phyloP scores from a whole-genome alignment of 2,329 filamentous ascomycete genomes.

The Cucurbitaria berberidis region DNA sequence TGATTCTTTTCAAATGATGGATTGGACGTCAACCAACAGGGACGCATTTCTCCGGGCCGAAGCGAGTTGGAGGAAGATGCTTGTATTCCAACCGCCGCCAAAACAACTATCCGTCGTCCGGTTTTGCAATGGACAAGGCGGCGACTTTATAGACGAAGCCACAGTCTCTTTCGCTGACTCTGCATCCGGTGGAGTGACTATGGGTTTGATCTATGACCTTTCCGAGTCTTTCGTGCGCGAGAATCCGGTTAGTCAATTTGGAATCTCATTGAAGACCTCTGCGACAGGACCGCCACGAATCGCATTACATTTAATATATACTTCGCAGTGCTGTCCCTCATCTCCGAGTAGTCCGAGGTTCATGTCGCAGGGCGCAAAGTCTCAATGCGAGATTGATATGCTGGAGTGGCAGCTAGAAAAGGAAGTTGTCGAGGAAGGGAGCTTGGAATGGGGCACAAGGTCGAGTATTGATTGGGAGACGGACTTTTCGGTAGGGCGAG shows the following conservation, averaged over 20 bases:
- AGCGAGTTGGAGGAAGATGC: constrained; percentile 24
- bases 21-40: neutral
- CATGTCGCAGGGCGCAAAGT: neutral
- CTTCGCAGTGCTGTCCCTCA: neutral
- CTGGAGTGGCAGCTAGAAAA: neutral
- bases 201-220: constrained; percentile 21
- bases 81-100: constrained; percentile 18
- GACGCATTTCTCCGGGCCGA: constrained; percentile 9
- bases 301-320: neutral
- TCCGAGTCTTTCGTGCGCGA: constrained; percentile 3
- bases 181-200: constrained; percentile 12
- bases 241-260: neutral
- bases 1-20: constrained; percentile 2
- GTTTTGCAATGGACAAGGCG: neutral
- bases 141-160: neutral
- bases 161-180: constrained; percentile 5
- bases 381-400: neutral
- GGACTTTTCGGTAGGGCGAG: constrained; percentile 2
- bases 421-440: neutral
- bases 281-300: neutral
- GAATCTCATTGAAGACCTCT: neutral
- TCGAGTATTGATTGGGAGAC: neutral
- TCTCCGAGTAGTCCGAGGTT: neutral
- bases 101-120: neutral
- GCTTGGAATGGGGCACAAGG: neutral